phyloP scores from a whole-genome alignment of 1,284 basidiomycete species.

The Boletus nobilissimus region DNA sequence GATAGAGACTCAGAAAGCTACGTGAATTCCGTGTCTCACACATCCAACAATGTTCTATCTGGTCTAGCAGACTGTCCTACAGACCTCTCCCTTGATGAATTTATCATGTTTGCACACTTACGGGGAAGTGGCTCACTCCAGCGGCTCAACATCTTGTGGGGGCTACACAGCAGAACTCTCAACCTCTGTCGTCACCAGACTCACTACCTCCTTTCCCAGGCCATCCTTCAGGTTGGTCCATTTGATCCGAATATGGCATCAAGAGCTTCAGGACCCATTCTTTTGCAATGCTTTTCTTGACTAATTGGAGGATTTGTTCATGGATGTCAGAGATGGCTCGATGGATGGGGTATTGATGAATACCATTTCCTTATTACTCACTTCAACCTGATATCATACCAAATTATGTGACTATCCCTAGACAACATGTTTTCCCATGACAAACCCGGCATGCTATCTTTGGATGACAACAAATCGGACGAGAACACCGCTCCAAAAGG shows the following conservation, averaged over 20 bases:
- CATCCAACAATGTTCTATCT: too few relatives aligned
- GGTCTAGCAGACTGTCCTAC: too few relatives aligned
- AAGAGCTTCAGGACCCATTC: slow-evolving; percentile 37
- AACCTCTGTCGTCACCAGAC: not conserved
- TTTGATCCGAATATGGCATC: slow-evolving; percentile 41
- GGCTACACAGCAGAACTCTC: not conserved
- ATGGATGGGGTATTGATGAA: slow-evolving; percentile 48
- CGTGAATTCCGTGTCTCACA: slow-evolving; percentile 48
- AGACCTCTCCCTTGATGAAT: too few relatives aligned
- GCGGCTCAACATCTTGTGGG: not conserved
- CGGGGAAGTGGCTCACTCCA: not conserved
- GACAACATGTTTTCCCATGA: too few relatives aligned
- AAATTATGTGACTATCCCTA: too few relatives aligned
- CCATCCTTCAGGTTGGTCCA: not conserved
- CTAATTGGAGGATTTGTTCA: slow-evolving; percentile 45
- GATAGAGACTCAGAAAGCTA: slow-evolving; percentile 43
- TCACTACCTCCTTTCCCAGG: not conserved
- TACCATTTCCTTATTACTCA: slow-evolving; percentile 46
- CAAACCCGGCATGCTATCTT: too few relatives aligned
- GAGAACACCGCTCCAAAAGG: too few relatives aligned
- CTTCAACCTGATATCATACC: too few relatives aligned
- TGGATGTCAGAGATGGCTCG: slow-evolving; percentile 50
- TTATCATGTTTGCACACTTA: not conserved
- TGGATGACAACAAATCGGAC: too few relatives aligned
- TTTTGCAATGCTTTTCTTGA: slow-evolving; percentile 49